Evolutionary conservation across 345 rosid genomes (phyloP).

Genomic region (Corymbia maculata): DNA sequence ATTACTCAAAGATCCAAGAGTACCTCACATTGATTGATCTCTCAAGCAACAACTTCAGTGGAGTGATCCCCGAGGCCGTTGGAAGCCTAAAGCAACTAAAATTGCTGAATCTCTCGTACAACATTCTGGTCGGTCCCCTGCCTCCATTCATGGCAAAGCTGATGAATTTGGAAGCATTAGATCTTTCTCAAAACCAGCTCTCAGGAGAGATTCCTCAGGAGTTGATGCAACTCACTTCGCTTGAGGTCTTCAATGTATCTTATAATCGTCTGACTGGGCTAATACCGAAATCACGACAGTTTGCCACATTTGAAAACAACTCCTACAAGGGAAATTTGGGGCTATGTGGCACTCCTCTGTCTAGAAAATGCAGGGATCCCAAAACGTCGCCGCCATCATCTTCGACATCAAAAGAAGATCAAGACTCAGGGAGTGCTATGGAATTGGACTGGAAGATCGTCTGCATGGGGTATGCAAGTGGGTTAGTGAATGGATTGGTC

Average conservation of each 20-base stretch:
- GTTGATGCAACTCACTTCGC: rapidly evolving
- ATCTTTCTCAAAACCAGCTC: not conserved
- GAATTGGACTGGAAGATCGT: no score
- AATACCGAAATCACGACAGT: rapidly evolving
- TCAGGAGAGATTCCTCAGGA: no score
- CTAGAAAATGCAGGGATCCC: rapidly evolving
- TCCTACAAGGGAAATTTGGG: no score
- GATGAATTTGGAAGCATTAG: not conserved
- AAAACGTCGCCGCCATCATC: rapidly evolving
- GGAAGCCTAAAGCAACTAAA: not conserved
- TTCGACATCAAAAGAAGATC: no score
- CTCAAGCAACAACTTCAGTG: not conserved
- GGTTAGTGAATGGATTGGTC: no score
- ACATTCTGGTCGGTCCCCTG: not conserved
- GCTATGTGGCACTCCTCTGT: no score
- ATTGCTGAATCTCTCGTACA: not conserved
- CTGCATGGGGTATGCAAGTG: no score
- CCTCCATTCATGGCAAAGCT: not conserved
- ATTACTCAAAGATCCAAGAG: not conserved
- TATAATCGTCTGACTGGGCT: rapidly evolving
- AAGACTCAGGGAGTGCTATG: no score
- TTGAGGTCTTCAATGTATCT: no score
- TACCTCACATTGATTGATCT: not conserved
- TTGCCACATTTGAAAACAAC: no score
- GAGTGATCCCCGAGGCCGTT: not conserved